These are phyloP conservation scores for Sarocladium kiliense DNA, from an alignment of 2,329 filamentous ascomycete genomes.

Conservation along the genomic window DNA sequence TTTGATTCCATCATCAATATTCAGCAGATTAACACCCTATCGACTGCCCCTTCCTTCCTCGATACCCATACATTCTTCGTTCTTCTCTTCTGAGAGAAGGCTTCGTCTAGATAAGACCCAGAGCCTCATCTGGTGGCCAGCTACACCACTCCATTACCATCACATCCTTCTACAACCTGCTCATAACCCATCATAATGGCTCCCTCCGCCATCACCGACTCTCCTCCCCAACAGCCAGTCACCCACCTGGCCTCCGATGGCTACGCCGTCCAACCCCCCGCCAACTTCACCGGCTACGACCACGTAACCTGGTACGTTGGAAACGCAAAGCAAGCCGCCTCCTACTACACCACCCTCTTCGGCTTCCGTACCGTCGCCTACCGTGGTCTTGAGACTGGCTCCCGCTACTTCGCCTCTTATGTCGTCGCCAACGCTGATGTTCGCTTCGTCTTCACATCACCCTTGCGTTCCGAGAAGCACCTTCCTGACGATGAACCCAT, in stretches of 20 bases:
- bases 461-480: slow-evolving; percentile 58
- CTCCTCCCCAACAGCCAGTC: slow-evolving; percentile 38
- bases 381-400: slow-evolving; percentile 82
- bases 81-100: no score
- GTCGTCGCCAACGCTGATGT: slow-evolving; percentile 74
- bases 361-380: slow-evolving; percentile 82
- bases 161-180: neutral
- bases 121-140: neutral
- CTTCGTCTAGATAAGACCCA: neutral
- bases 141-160: no score
- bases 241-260: slow-evolving; percentile 38
- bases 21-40: neutral
- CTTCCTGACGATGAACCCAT: slow-evolving; percentile 57
- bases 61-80: no score
- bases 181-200: slow-evolving; percentile 41
- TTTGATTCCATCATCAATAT: neutral
- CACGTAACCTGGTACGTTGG: slow-evolving; percentile 95
- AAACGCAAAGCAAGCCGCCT: slow-evolving; percentile 91
- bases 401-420: slow-evolving; percentile 74
- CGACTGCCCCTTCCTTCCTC: no score
- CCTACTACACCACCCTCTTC: slow-evolving; percentile 83
- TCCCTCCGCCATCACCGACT: slow-evolving; percentile 51
- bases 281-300: slow-evolving; percentile 78
- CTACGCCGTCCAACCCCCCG: slow-evolving; percentile 46
- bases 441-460: slow-evolving; percentile 79